These are phyloP conservation scores for Claviceps sp. DNA, from an alignment of 2,329 filamentous ascomycete species.

Conservation along the genomic window DNA sequence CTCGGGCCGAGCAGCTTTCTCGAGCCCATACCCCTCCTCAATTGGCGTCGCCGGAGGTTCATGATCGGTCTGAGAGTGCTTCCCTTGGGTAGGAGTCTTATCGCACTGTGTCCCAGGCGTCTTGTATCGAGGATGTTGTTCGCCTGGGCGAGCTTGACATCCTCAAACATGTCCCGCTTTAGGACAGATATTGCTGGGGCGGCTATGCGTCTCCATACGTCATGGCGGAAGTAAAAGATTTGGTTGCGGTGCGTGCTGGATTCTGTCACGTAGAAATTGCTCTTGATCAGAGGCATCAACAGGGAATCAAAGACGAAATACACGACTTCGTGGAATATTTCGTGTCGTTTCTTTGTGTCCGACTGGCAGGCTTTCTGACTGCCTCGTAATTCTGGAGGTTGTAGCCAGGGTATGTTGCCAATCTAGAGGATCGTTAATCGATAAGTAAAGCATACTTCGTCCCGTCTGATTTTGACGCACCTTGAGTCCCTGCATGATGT, in stretches of 20 bases:
- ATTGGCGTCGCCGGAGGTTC: conserved; percentile 59
- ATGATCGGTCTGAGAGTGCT: conserved; percentile 68
- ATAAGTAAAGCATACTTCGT: neutral
- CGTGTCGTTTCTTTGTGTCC: conserved; percentile 61
- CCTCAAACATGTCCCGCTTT: conserved; percentile 64
- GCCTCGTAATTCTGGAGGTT: conserved; percentile 30
- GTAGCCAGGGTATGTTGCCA: conserved; percentile 59
- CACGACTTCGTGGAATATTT: conserved; percentile 72
- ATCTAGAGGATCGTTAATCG: conserved; percentile 33
- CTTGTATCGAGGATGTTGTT: conserved; percentile 45
- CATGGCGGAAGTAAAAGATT: conserved; percentile 89
- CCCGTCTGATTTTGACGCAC: conserved; percentile 26
- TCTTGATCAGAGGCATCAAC: conserved; percentile 71
- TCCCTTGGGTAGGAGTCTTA: conserved; percentile 74
- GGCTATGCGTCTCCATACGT: conserved; percentile 69
- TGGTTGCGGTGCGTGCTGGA: conserved; percentile 67
- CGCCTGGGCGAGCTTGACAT: conserved; percentile 48
- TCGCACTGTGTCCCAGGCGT: conserved; percentile 59
- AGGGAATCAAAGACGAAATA: conserved; percentile 92
- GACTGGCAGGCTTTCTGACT: conserved; percentile 49
- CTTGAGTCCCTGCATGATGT: conserved; percentile 63
- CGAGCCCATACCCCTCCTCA: conserved; percentile 41
- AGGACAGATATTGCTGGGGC: conserved; percentile 58
- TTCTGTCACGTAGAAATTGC: conserved; percentile 91
- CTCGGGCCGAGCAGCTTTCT: conserved; percentile 47